Conservation (phyloP, 2,329 filamentous ascomycete species). For the Aspergillus sp. region DNA sequence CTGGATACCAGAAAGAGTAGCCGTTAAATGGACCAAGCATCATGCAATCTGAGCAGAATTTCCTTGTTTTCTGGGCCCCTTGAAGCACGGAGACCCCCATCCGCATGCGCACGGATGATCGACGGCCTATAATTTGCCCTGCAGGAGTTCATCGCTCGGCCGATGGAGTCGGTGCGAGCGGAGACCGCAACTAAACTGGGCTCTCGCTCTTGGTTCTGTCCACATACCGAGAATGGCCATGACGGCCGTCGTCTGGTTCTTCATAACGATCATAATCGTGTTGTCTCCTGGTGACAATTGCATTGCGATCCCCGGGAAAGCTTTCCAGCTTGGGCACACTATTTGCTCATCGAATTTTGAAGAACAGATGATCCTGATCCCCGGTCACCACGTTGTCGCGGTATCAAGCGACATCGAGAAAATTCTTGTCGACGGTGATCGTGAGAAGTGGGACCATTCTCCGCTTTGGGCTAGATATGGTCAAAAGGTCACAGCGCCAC, state of each 20-base stretch:
- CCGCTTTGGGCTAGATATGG: background rate
- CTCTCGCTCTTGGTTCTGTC: background rate
- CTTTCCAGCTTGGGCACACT: background rate
- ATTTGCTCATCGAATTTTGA: no score
- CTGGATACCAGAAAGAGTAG: background rate
- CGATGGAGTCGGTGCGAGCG: background rate
- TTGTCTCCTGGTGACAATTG: background rate
- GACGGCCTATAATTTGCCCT: slow-evolving; percentile 14
- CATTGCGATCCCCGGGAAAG: background rate
- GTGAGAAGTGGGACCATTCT: background rate
- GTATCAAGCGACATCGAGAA: background rate
- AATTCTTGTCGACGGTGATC: background rate
- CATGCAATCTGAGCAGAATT: background rate
- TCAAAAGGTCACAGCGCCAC: background rate
- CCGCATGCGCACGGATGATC: slow-evolving; percentile 14
- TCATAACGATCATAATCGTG: background rate
- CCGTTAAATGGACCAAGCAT: background rate
- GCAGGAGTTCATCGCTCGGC: slow-evolving; percentile 11
- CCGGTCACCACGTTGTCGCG: background rate
- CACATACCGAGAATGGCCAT: slow-evolving; percentile 13
- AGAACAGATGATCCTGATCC: background rate
- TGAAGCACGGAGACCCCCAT: background rate
- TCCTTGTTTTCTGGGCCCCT: slow-evolving; percentile 5
- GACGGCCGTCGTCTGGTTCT: slow-evolving; percentile 9
- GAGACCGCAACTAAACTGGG: background rate